These are phyloP conservation scores for Scedosporium boydii DNA, from an alignment of 2,329 filamentous ascomycete genomes.

Conservation along the genomic window DNA sequence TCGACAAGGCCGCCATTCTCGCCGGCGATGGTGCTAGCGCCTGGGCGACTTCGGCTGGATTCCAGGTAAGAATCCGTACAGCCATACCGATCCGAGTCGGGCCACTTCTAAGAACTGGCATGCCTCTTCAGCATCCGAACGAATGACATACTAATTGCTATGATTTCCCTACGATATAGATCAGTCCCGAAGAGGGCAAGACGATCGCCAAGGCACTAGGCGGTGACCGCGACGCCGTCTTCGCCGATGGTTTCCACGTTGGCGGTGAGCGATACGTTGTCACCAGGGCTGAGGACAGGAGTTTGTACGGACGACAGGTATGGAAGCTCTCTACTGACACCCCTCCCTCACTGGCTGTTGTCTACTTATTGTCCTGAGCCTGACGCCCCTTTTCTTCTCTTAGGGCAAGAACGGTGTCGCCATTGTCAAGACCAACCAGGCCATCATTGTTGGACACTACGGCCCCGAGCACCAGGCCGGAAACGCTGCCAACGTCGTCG, in stretches of 20 bases:
- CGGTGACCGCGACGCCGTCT: constrained; percentile 45
- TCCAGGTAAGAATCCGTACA: constrained; percentile 48
- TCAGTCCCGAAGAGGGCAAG: constrained; percentile 48
- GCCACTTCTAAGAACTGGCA: no score
- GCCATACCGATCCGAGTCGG: constrained; percentile 15
- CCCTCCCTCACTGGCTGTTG: not conserved
- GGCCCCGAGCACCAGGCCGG: constrained; percentile 62
- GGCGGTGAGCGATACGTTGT: constrained; percentile 70
- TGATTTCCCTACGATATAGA: not conserved
- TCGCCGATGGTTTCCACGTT: constrained; percentile 65
- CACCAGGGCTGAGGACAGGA: constrained; percentile 65
- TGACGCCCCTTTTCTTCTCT: not conserved
- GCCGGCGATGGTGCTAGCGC: constrained; percentile 69
- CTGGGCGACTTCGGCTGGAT: constrained; percentile 64
- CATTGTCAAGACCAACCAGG: constrained; percentile 71
- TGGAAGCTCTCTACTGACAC: constrained; percentile 12
- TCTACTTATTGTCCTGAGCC: not conserved
- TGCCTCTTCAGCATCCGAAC: constrained; percentile 8
- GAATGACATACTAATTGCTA: constrained; percentile 6
- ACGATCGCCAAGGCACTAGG: constrained; percentile 42
- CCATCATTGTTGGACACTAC: constrained; percentile 84
- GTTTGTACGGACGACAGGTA: constrained; percentile 82
- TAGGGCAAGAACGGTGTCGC: constrained; percentile 6
- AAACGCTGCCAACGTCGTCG: constrained; percentile 68
- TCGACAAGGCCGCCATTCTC: constrained; percentile 81